Evolutionary conservation across 2,329 filamentous ascomycete genomes (phyloP).

Genomic region (Fusarium ramigenum): DNA sequence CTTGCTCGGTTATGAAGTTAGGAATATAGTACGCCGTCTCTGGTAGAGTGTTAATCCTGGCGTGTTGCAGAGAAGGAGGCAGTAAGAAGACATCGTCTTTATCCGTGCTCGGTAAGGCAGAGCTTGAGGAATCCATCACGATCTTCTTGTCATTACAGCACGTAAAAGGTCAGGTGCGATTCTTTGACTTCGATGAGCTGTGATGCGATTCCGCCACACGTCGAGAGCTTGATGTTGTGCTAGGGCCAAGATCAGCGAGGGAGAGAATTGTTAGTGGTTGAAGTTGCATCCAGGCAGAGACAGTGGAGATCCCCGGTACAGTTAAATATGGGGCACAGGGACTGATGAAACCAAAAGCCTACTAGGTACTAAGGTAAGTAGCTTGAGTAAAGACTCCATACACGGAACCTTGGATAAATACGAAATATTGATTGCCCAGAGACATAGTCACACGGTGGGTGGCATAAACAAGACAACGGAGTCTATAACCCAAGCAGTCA

Average conservation of each 20-base stretch:
- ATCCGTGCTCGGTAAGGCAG: not conserved
- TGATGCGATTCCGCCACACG: constrained; percentile 19
- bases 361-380: too few species aligned
- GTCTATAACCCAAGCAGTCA: not conserved
- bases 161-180: not conserved
- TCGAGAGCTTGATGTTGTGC: constrained; percentile 17
- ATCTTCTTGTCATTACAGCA: not conserved
- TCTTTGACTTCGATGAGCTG: constrained; percentile 4
- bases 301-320: not conserved
- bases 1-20: constrained; percentile 80
- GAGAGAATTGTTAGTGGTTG: constrained; percentile 16
- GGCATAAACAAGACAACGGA: not conserved
- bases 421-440: not conserved
- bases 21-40: constrained; percentile 82
- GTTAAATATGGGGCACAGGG: constrained; percentile 18
- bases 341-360: constrained; percentile 10
- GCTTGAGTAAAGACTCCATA: not conserved
- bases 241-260: constrained; percentile 27
- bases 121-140: constrained; percentile 25
- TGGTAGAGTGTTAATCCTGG: constrained; percentile 65
- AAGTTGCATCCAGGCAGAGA: constrained; percentile 13
- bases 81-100: constrained; percentile 45
- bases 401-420: not conserved
- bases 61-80: constrained; percentile 60
- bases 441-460: not conserved